Percentiles rank a stretch among this genome's conserved stretches.
Evolutionary conservation across 2,329 filamentous ascomycete genomes (phyloP).

Genomic region (Fusarium sp.): DNA sequence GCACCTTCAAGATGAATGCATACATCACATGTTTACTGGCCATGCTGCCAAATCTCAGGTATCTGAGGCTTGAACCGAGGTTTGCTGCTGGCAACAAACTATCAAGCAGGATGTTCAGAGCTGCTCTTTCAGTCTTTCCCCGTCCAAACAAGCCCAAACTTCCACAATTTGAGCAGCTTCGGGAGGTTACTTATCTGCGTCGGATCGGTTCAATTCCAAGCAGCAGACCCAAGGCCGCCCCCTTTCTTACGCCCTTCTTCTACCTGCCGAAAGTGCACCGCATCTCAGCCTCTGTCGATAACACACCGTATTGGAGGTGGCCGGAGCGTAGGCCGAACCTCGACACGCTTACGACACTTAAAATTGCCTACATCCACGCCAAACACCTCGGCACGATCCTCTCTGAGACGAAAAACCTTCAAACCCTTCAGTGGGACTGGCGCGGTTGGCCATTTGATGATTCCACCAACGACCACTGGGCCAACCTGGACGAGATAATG

Average conservation of each 20-base stretch:
- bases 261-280: background rate
- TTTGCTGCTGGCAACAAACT: background rate
- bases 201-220: background rate
- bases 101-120: background rate
- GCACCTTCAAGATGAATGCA: background rate
- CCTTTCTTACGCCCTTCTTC: background rate
- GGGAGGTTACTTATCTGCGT: background rate
- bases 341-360: background rate
- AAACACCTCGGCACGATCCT: background rate
- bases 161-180: background rate
- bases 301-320: background rate
- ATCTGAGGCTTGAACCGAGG: background rate
- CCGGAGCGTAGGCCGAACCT: background rate
- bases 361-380: background rate
- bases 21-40: background rate
- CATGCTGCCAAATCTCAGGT: background rate
- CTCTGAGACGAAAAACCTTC: background rate
- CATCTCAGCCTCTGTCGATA: background rate
- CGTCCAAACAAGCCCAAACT: background rate
- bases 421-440: background rate
- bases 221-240: background rate
- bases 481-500: background rate
- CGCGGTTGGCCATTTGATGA: background rate
- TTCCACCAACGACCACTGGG: background rate
- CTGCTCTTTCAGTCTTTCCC: background rate